Conservation (phyloP, 768 basidiomycete species). For the Russula olivacea region DNA sequence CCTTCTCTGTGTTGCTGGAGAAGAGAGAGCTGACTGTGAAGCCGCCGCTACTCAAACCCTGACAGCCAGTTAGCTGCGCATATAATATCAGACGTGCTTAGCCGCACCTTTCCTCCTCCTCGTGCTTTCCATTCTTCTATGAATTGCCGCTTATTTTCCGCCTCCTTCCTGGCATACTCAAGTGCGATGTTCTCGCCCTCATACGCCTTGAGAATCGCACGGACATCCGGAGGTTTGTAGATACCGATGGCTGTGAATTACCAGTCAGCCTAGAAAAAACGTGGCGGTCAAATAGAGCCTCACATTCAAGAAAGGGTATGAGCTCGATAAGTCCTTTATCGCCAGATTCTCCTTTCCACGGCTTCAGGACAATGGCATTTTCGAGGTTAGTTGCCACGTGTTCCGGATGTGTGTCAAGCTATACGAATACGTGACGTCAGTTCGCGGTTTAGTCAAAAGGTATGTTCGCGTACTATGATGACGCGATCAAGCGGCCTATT, state of each 20-base stretch:
- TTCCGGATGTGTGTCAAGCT: constrained; percentile 80
- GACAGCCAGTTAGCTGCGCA: constrained; percentile 24
- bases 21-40: constrained; percentile 46
- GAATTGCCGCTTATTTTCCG: constrained; percentile 69
- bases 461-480: constrained; percentile 2
- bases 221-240: constrained; percentile 80
- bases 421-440: constrained; percentile 68
- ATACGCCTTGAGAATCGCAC: constrained; percentile 81
- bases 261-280: not conserved
- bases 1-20: constrained; percentile 32
- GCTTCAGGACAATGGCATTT: constrained; percentile 76
- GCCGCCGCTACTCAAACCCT: constrained; percentile 35
- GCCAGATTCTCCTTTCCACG: constrained; percentile 78
- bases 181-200: constrained; percentile 80
- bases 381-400: constrained; percentile 78
- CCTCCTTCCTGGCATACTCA: constrained; percentile 87
- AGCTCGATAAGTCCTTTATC: constrained; percentile 79
- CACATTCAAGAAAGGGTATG: constrained; percentile 96
- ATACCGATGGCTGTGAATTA: constrained; percentile 73
- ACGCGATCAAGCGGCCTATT: constrained; percentile 49
- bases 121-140: constrained; percentile 73
- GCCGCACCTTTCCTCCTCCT: constrained; percentile 23
- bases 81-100: not conserved
- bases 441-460: constrained; percentile 34
- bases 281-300: constrained; percentile 20